These are phyloP conservation scores for Boletus sp. DNA, from an alignment of 768 basidiomycete species.

Conservation along the genomic window DNA sequence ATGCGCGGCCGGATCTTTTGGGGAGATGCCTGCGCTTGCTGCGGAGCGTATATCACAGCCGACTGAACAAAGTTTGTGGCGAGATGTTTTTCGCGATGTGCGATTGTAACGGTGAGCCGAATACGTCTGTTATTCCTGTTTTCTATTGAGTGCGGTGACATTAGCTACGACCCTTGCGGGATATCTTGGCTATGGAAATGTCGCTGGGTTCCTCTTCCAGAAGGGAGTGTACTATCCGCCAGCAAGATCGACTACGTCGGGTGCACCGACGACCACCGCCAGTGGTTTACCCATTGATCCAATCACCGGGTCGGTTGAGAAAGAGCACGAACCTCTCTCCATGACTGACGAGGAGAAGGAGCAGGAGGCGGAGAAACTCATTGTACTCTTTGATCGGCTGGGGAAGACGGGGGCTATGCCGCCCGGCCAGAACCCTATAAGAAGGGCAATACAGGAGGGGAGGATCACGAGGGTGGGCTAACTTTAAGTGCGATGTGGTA, in stretches of 20 bases:
- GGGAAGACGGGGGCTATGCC: conserved; percentile 72
- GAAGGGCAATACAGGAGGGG: conserved; percentile 55
- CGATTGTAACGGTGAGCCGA: conserved; percentile 62
- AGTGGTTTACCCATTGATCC: conserved; percentile 64
- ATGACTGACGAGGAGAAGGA: conserved; percentile 99
- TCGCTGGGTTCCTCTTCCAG: conserved; percentile 91
- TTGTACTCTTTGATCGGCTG: conserved; percentile 87
- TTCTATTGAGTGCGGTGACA: neutral
- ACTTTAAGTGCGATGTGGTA: neutral
- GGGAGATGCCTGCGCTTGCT: conserved; percentile 82
- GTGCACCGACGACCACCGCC: conserved; percentile 34
- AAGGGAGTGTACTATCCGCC: conserved; percentile 79
- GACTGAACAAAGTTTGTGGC: conserved; percentile 74
- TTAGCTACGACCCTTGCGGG: conserved; percentile 70
- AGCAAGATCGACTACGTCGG: conserved; percentile 31
- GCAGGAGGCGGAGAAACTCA: conserved; percentile 86
- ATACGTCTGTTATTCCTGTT: neutral
- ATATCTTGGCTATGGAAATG: conserved; percentile 91
- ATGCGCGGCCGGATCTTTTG: conserved; percentile 67
- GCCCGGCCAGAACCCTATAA: conserved; percentile 65
- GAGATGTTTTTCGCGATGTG: conserved; percentile 87
- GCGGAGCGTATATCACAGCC: conserved; percentile 65
- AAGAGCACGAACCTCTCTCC: conserved; percentile 38
- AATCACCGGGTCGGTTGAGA: conserved; percentile 74
- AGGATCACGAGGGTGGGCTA: conserved; percentile 6